Percentiles rank a stretch among this genome's conserved stretches.
phyloP scores from a whole-genome alignment of 306 rosid genomes.

The Phaseolus lunatus region DNA sequence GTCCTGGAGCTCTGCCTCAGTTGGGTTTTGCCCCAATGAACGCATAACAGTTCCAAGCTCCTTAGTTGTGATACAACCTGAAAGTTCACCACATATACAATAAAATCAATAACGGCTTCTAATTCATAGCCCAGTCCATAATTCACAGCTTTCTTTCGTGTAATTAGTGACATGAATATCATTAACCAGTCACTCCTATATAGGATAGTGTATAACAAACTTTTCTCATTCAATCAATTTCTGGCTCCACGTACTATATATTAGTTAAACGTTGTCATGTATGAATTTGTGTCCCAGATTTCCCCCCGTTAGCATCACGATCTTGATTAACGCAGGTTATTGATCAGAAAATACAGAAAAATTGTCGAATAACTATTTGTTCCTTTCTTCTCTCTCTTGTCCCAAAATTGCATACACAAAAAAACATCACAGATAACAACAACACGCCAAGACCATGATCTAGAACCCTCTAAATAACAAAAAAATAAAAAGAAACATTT shows the following conservation, averaged over 20 bases:
- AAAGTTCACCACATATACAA: conserved; percentile 5
- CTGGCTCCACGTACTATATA: background rate
- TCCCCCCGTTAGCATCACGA: background rate
- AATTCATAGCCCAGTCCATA: background rate
- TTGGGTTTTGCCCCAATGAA: conserved; percentile 69
- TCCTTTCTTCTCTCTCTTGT: background rate
- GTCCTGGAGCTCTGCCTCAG: conserved; percentile 71
- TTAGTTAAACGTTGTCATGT: no score
- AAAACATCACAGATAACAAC: background rate
- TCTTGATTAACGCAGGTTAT: background rate
- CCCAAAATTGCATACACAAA: background rate
- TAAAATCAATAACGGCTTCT: conserved; percentile 16
- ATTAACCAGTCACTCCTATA: no score
- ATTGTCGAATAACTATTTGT: background rate
- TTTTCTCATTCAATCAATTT: background rate
- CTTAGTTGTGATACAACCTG: conserved; percentile 93
- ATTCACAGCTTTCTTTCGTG: no score
- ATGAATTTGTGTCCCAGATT: background rate
- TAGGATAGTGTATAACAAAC: no score
- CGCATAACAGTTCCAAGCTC: conserved; percentile 90
- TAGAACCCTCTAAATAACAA: background rate
- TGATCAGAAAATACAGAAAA: background rate
- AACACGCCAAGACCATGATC: background rate
- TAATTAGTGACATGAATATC: no score
- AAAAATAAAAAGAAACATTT: background rate